Evolutionary conservation across 306 rosid species (phyloP).

Genomic region (Lupinus albus): DNA sequence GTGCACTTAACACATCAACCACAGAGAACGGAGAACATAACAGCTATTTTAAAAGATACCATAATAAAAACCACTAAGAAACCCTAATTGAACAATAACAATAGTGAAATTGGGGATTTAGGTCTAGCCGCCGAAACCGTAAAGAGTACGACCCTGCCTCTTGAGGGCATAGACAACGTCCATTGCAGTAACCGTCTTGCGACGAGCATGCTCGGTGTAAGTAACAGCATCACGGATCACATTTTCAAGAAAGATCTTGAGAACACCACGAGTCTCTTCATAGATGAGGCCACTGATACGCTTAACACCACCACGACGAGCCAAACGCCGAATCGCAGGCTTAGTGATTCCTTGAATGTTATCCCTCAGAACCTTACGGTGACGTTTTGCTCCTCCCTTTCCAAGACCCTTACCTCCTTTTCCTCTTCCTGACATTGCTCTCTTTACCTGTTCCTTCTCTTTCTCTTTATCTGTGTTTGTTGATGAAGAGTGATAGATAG

Average conservation of each 20-base stretch:
- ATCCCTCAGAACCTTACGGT: conserved; percentile 65
- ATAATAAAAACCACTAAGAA: too few relatives aligned
- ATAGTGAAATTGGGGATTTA: not conserved
- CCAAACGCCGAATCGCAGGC: conserved; percentile 65
- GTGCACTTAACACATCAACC: too few relatives aligned
- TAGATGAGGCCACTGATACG: conserved; percentile 66
- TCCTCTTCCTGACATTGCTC: conserved; percentile 72
- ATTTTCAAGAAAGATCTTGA: conserved; percentile 61
- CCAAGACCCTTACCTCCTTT: conserved; percentile 65
- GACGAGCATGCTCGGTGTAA: conserved; percentile 67
- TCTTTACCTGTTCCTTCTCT: too few relatives aligned
- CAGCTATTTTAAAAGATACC: too few relatives aligned
- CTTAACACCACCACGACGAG: conserved; percentile 55
- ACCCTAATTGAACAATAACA: conserved; percentile 12
- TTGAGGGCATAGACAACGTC: conserved; percentile 64
- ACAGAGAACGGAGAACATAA: too few relatives aligned
- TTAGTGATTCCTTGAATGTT: conserved; percentile 67
- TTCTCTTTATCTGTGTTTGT: too few relatives aligned
- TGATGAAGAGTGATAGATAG: too few relatives aligned
- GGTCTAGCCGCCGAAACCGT: conserved; percentile 57
- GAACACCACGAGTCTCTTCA: conserved; percentile 63
- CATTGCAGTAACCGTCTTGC: conserved; percentile 65
- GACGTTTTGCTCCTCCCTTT: conserved; percentile 71
- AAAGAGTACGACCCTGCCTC: conserved; percentile 69
- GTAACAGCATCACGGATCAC: conserved; percentile 63